Conservation (phyloP, 2,329 filamentous ascomycete genomes). For the Lecanicillium sp. region DNA sequence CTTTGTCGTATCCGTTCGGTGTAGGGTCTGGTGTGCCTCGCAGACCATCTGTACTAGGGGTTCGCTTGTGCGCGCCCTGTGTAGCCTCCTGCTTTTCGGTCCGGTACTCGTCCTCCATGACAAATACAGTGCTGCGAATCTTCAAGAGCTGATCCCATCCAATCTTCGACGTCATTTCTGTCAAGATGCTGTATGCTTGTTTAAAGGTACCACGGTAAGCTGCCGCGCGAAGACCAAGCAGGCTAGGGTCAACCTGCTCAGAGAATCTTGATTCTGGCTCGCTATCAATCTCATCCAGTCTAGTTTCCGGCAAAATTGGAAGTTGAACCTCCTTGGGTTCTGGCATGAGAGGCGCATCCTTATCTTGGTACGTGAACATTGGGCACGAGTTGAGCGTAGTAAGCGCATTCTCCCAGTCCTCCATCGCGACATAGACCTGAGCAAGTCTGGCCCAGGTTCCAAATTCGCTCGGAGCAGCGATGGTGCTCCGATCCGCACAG, state of each 20-base stretch:
- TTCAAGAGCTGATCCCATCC: slow-evolving; percentile 96
- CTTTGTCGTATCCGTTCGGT: slow-evolving; percentile 41
- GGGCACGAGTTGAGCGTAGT: slow-evolving; percentile 96
- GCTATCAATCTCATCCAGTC: slow-evolving; percentile 94
- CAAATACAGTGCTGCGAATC: slow-evolving; percentile 93
- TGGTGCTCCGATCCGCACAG: slow-evolving; percentile 89
- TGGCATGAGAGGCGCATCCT: slow-evolving; percentile 90
- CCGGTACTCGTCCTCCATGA: slow-evolving; percentile 98
- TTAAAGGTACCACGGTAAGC: slow-evolving; percentile 93
- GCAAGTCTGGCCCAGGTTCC: slow-evolving; percentile 92
- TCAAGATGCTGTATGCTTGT: slow-evolving; percentile 88
- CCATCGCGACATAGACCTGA: slow-evolving; percentile 87
- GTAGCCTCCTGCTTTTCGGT: slow-evolving; percentile 68
- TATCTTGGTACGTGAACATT: slow-evolving; percentile 99
- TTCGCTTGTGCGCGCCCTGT: slow-evolving; percentile 51
- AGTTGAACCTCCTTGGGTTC: slow-evolving; percentile 84
- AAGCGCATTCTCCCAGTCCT: slow-evolving; percentile 94
- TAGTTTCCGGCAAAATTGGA: slow-evolving; percentile 80
- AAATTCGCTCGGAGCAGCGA: slow-evolving; percentile 94
- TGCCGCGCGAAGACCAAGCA: slow-evolving; percentile 79
- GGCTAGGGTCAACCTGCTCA: slow-evolving; percentile 80
- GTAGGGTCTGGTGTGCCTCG: slow-evolving; percentile 61
- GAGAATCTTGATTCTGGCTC: slow-evolving; percentile 73
- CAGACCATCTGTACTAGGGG: slow-evolving; percentile 73
- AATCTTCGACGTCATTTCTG: slow-evolving; percentile 92